Conservation (phyloP, 2,329 filamentous ascomycete species). For the Claviceps humidiphila region DNA sequence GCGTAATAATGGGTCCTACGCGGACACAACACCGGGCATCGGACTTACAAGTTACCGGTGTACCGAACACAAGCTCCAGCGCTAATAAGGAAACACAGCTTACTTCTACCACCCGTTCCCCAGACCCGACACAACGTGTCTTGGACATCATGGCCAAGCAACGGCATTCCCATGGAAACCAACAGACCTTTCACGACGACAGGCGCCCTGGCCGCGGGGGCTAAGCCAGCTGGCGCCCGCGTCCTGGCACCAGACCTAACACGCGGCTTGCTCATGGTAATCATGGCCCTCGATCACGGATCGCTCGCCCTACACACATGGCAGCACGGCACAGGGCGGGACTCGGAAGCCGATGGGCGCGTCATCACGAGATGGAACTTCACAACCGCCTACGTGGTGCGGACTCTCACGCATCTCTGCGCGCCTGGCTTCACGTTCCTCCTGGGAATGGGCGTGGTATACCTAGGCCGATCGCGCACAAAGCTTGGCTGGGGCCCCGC, state of each 20-base stretch:
- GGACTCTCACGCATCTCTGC: slow-evolving; percentile 31
- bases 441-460: slow-evolving; percentile 32
- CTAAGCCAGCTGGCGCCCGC: slow-evolving; percentile 10
- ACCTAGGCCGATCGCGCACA: slow-evolving; percentile 28
- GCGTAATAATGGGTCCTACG: too few species aligned
- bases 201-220: not conserved
- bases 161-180: not conserved
- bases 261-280: slow-evolving; percentile 29
- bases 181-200: not conserved
- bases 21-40: not conserved
- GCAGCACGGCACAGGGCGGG: slow-evolving; percentile 25
- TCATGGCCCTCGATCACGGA: slow-evolving; percentile 32
- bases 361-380: slow-evolving; percentile 25
- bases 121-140: slow-evolving; percentile 2
- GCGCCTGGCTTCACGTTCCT: slow-evolving; percentile 32
- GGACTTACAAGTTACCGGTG: not conserved
- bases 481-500: slow-evolving; percentile 24
- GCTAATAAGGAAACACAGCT: slow-evolving; percentile 3
- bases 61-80: not conserved
- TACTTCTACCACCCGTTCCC: slow-evolving; percentile 10
- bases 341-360: slow-evolving; percentile 22
- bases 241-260: slow-evolving; percentile 30
- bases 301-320: slow-evolving; percentile 25
- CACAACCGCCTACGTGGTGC: slow-evolving; percentile 23
- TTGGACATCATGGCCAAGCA: not conserved